Percentiles rank a stretch among this genome's conserved stretches.
Conservation (phyloP, 2,329 filamentous ascomycete species). For the Sporothrix pseudoabietina region DNA sequence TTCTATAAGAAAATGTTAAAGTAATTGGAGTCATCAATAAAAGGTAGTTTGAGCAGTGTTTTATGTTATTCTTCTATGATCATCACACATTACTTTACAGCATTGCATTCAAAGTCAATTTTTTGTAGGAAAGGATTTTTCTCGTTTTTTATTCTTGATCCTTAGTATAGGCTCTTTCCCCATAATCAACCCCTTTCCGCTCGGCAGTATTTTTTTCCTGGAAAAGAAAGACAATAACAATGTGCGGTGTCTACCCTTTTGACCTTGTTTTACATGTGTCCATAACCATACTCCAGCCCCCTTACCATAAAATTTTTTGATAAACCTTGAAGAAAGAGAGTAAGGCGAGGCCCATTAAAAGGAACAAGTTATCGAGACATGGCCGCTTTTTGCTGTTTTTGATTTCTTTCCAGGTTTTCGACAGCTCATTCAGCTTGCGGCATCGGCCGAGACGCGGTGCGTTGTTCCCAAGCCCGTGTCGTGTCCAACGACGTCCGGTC, state of each 20-base stretch:
- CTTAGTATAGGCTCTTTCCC: constrained; percentile 2
- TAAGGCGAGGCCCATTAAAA: neutral
- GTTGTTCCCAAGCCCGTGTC: neutral
- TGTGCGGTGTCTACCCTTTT: neutral
- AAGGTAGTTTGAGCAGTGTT: too few relatives aligned
- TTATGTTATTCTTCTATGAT: too few relatives aligned
- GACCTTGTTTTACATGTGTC: neutral
- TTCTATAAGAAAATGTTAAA: too few relatives aligned
- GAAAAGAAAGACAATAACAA: neutral
- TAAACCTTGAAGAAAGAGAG: neutral
- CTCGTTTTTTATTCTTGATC: neutral
- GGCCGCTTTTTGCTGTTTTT: neutral
- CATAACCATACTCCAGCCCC: neutral
- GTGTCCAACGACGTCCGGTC: neutral
- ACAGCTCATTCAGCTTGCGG: neutral
- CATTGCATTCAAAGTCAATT: neutral
- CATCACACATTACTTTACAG: neutral
- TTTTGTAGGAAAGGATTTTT: neutral
- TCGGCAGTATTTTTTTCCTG: neutral
- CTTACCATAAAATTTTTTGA: neutral
- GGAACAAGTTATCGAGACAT: neutral
- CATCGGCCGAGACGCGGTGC: neutral
- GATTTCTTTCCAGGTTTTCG: neutral
- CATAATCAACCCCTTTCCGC: neutral
- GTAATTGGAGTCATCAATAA: too few relatives aligned